These are phyloP conservation scores for Paraphoma sp. DNA, from an alignment of 2,329 filamentous ascomycete genomes.

Conservation along the genomic window DNA sequence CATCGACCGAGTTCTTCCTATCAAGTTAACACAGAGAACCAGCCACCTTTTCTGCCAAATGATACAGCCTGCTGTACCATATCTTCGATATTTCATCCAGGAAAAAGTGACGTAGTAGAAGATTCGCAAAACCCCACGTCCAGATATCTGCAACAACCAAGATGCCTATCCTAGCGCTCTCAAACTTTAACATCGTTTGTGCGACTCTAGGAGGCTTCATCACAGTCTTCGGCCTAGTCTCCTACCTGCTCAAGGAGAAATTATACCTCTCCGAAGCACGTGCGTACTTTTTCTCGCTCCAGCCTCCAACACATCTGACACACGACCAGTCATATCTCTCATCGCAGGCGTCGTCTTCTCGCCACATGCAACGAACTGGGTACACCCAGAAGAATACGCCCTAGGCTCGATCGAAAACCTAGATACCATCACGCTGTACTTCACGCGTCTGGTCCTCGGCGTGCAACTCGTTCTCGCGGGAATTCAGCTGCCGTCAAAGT, in stretches of 20 bases:
- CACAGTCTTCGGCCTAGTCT: conserved; percentile 87
- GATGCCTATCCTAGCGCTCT: conserved; percentile 69
- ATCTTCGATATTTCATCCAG: neutral
- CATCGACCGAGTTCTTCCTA: too few species aligned
- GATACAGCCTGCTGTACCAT: neutral
- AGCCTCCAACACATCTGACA: conserved; percentile 5
- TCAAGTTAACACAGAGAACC: too few species aligned
- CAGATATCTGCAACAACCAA: neutral
- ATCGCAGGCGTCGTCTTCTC: conserved; percentile 80
- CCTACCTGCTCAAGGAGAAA: conserved; percentile 86
- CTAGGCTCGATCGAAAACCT: conserved; percentile 63
- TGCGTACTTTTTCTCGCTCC: conserved; percentile 55
- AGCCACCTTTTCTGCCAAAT: neutral
- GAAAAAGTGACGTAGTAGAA: conserved; percentile 2
- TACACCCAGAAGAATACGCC: conserved; percentile 78
- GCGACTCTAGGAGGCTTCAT: conserved; percentile 86
- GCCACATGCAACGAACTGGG: conserved; percentile 76
- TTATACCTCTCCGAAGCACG: conserved; percentile 91
- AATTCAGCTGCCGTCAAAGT: conserved; percentile 84
- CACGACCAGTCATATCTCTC: conserved; percentile 75
- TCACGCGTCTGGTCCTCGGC: conserved; percentile 84
- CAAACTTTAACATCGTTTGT: conserved; percentile 85
- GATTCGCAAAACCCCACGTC: too few species aligned
- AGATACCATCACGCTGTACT: conserved; percentile 78
- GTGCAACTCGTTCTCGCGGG: conserved; percentile 90